Percentiles rank a stretch among this genome's conserved stretches.
Conservation (phyloP, 495 filamentous ascomycete genomes). For the Halenospora varia region DNA sequence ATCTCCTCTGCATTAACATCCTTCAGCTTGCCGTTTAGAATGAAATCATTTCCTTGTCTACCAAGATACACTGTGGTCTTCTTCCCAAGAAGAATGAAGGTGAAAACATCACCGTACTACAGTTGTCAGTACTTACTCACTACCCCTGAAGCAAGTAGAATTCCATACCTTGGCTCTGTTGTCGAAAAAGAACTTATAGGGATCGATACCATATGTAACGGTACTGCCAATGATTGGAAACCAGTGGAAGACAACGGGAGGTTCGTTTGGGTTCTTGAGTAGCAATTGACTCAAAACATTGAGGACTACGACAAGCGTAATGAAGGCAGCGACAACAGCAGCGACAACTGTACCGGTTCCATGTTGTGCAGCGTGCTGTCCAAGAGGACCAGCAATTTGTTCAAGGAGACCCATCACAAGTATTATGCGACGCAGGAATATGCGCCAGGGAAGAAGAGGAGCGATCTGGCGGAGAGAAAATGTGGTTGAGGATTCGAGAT, state of each 20-base stretch:
- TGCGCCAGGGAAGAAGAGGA: neutral
- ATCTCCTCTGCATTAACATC: conserved; percentile 81
- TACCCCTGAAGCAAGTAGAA: neutral
- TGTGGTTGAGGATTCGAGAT: conserved; percentile 3
- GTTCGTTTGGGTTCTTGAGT: conserved; percentile 67
- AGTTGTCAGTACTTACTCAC: conserved; percentile 4
- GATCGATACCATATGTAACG: conserved; percentile 78
- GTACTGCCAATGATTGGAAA: conserved; percentile 78
- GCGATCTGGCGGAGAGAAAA: neutral
- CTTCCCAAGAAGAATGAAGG: conserved; percentile 71
- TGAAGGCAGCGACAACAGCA: conserved; percentile 31
- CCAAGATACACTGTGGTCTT: conserved; percentile 76
- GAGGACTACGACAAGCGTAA: conserved; percentile 52
- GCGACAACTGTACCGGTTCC: conserved; percentile 34
- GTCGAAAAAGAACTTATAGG: conserved; percentile 70
- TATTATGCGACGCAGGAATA: neutral
- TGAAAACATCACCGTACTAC: conserved; percentile 77
- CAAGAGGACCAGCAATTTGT: conserved; percentile 38
- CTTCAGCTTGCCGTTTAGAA: conserved; percentile 78
- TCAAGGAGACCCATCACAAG: conserved; percentile 48
- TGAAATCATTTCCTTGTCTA: conserved; percentile 78
- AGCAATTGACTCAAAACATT: conserved; percentile 68
- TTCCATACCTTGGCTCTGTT: conserved; percentile 60
- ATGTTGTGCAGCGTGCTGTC: conserved; percentile 40
- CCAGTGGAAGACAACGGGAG: conserved; percentile 81